Conservation (phyloP, 2,329 filamentous ascomycete species). For the Cercospora sojina region DNA sequence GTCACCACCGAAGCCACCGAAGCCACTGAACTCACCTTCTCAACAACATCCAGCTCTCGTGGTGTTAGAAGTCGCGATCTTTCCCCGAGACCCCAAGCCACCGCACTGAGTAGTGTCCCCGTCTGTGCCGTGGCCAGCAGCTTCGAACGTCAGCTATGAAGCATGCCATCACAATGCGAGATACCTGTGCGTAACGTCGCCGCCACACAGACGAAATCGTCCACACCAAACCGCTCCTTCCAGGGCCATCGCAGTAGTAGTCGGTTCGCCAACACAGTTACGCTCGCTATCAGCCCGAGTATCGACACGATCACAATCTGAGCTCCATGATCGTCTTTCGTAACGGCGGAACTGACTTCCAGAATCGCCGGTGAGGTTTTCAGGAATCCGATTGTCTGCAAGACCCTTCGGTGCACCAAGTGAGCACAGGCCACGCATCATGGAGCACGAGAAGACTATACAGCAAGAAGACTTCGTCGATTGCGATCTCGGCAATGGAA, state of each 20-base stretch:
- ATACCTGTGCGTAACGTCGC: not conserved
- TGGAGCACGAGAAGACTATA: constrained; percentile 1
- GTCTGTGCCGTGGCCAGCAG: not conserved
- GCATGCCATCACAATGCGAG: not conserved
- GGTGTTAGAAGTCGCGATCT: not conserved
- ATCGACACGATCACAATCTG: constrained; percentile 18
- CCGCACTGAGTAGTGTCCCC: constrained; percentile 4
- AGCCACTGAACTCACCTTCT: not conserved
- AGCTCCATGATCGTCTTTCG: constrained; percentile 16
- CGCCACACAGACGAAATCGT: constrained; percentile 13
- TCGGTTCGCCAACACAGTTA: constrained; percentile 4
- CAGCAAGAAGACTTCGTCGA: not conserved
- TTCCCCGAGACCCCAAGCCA: constrained; percentile 5
- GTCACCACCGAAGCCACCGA: not conserved
- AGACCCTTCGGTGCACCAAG: not conserved
- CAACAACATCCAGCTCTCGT: not conserved
- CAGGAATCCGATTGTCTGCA: not conserved
- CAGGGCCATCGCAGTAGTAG: constrained; percentile 14
- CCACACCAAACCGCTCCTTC: not conserved
- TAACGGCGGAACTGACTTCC: constrained; percentile 22
- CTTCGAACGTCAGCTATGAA: constrained; percentile 4
- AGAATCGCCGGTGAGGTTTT: constrained; percentile 9
- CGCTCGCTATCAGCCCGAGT: constrained; percentile 21
- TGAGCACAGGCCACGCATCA: not conserved
- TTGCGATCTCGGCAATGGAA: not conserved